Percentiles rank a stretch among this genome's conserved stretches.
Evolutionary conservation across 2,329 filamentous ascomycete genomes (phyloP).

Genomic region (Penicillium freii): DNA sequence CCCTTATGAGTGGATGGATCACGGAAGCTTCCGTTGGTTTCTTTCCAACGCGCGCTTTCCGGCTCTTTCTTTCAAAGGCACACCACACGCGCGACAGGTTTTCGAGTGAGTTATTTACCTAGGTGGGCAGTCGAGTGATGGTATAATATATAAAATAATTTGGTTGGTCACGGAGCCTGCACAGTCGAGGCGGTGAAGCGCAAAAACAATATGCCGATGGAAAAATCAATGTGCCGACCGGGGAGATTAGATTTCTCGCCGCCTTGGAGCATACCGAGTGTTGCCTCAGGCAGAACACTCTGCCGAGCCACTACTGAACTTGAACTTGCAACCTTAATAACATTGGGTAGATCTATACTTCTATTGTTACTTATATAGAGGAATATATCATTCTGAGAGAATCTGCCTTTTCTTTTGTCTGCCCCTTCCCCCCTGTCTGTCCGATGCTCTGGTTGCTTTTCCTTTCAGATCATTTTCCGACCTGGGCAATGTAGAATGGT

Average conservation of each 20-base stretch:
- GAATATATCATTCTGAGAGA: no score
- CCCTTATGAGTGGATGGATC: slow-evolving; percentile 28
- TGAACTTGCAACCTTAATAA: not conserved
- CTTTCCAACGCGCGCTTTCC: not conserved
- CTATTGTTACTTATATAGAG: not conserved
- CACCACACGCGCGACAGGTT: not conserved
- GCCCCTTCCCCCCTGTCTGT: not conserved
- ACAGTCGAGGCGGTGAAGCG: not conserved
- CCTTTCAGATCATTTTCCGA: not conserved
- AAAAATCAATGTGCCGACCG: no score
- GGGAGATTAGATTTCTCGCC: not conserved
- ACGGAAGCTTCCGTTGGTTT: not conserved
- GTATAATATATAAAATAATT: not conserved
- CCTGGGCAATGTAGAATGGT: not conserved
- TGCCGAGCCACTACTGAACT: not conserved
- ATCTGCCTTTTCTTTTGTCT: not conserved
- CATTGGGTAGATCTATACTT: not conserved
- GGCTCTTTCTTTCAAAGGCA: not conserved
- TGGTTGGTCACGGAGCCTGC: not conserved
- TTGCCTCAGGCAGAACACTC: not conserved
- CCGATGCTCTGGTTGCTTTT: not conserved
- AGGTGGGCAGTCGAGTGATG: not conserved
- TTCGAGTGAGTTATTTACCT: not conserved
- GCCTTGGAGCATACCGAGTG: not conserved
- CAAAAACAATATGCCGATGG: not conserved